Percentiles rank a stretch among this genome's conserved stretches.
phyloP scores from a whole-genome alignment of 1,284 basidiomycete genomes.

The Pyrrhoderma lamaoense region DNA sequence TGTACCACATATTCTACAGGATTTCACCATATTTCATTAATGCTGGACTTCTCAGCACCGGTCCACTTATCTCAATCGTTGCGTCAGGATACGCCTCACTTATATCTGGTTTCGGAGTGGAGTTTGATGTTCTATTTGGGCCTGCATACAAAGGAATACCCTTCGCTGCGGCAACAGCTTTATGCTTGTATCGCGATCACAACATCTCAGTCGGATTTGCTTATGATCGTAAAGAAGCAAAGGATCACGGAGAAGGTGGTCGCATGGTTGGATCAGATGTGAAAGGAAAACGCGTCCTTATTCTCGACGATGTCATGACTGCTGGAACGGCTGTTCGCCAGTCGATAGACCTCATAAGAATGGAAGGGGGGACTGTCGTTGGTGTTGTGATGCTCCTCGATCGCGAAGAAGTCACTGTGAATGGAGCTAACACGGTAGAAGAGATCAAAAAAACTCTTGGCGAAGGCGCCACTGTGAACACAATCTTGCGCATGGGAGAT shows the following conservation, averaged over 20 bases:
- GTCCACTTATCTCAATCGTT: slow-evolving; percentile 73
- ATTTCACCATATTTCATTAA: slow-evolving; percentile 97
- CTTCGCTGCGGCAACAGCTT: slow-evolving; percentile 82
- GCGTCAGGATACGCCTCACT: slow-evolving; percentile 86
- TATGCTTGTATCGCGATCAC: slow-evolving; percentile 67
- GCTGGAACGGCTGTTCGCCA: slow-evolving; percentile 87
- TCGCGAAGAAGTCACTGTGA: slow-evolving; percentile 72
- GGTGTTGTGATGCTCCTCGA: slow-evolving; percentile 92
- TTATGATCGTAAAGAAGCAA: slow-evolving; percentile 94
- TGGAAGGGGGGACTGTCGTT: slow-evolving; percentile 70
- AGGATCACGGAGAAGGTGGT: slow-evolving; percentile 97
- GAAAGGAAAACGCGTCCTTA: slow-evolving; percentile 72
- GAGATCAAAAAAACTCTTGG: slow-evolving; percentile 77
- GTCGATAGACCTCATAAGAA: slow-evolving; percentile 66
- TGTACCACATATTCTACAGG: slow-evolving; percentile 32
- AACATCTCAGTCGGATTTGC: slow-evolving; percentile 71
- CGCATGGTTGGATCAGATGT: slow-evolving; percentile 83
- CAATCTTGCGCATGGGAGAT: slow-evolving; percentile 82
- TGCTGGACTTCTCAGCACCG: slow-evolving; percentile 82
- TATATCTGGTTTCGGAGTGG: slow-evolving; percentile 54
- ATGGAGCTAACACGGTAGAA: slow-evolving; percentile 64
- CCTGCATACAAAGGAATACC: slow-evolving; percentile 99
- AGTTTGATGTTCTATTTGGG: slow-evolving; percentile 90
- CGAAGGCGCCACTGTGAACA: slow-evolving; percentile 58
- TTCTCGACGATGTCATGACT: slow-evolving; percentile 97